Evolutionary conservation across 352 stramenopile species (phyloP), one percentile per base, ranked within the genome.

Genomic region (Pythium myriotylum): DNA sequence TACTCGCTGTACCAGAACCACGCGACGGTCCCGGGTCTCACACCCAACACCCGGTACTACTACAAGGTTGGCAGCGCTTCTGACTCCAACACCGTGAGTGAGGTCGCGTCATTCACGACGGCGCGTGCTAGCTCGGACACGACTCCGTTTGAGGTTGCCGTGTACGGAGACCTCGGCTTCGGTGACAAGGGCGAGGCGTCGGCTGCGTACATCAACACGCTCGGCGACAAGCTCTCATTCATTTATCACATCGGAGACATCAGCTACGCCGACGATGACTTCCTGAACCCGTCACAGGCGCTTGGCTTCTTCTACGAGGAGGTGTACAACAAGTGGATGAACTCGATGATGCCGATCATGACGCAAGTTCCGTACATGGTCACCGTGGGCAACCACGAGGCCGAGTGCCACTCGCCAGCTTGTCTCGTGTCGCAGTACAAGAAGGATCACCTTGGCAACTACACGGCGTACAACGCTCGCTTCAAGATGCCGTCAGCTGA

Each of bases 321-420:
- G 41, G 76, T 80, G 7, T 97, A 86, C 72, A 93, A 97, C 68
- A 73, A 81, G 55, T 96, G 73, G 73, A 92, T 96, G 83, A 85
- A 89, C 51, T 60, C 68, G 53, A 54, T 94, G 29, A 62, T 68
- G 29, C 69, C 79, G 2, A 42, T 81, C 41, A 88, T 85, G 77
- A 69, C 47, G 17, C n/a, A 62, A 13, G 47, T 91, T 29, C 86
- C 89, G 29, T 96, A 94, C 75, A 95, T 96, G 87, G 82, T 92
- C 13, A 27, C 77, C 6, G 72, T 86, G 5, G 88, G 88, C 22
- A 97, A 97, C 68, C 89, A 96, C 69, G 89, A 97, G 50, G 84
- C 86, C 8, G 87, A 97, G 62, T 96, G 88, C 60, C 78, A 95
- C 63, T 92, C 79, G 20, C 74, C 84, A 0, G 26, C 41, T 5